Conservation (phyloP, 2,329 filamentous ascomycete genomes). For the Exophiala viscosa region DNA sequence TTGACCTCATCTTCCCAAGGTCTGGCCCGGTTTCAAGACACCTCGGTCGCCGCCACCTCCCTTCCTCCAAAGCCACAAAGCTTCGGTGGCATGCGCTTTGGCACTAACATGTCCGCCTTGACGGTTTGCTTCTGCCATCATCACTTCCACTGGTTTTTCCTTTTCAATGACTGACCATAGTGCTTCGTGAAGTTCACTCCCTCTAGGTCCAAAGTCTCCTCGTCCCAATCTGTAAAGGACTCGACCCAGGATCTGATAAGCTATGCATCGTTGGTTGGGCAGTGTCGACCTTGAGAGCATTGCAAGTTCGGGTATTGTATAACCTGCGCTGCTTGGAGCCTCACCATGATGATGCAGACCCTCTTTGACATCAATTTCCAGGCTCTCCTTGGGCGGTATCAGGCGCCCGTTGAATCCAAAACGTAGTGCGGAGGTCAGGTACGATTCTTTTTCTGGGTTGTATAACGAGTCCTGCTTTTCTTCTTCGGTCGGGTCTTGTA, state of each 20-base stretch:
- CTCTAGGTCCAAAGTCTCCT: slow-evolving; percentile 63
- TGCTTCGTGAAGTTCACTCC: slow-evolving; percentile 65
- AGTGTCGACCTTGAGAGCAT: slow-evolving; percentile 76
- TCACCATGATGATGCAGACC: slow-evolving; percentile 92
- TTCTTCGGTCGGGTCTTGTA: slow-evolving; percentile 64
- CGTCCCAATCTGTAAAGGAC: slow-evolving; percentile 77
- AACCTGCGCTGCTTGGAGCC: slow-evolving; percentile 88
- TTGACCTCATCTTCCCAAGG: slow-evolving; percentile 13
- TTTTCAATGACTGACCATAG: slow-evolving; percentile 79
- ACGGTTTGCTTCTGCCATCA: slow-evolving; percentile 69
- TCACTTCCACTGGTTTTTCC: slow-evolving; percentile 69
- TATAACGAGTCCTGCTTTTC: slow-evolving; percentile 70
- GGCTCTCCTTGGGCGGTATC: slow-evolving; percentile 70
- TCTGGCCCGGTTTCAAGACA: slow-evolving; percentile 35
- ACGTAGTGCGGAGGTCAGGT: slow-evolving; percentile 65
- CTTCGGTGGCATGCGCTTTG: slow-evolving; percentile 80
- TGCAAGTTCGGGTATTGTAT: slow-evolving; percentile 83
- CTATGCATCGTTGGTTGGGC: slow-evolving; percentile 81
- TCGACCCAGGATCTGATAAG: slow-evolving; percentile 84
- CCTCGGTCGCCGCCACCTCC: slow-evolving; percentile 52
- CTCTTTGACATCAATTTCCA: slow-evolving; percentile 68
- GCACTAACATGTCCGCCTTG: slow-evolving; percentile 73
- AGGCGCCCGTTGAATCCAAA: slow-evolving; percentile 84
- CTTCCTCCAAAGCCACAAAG: slow-evolving; percentile 77
- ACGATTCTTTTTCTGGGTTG: slow-evolving; percentile 68